phyloP scores from a whole-genome alignment of 805 yeast genomes.

The Spencermartinsiella europaea region DNA sequence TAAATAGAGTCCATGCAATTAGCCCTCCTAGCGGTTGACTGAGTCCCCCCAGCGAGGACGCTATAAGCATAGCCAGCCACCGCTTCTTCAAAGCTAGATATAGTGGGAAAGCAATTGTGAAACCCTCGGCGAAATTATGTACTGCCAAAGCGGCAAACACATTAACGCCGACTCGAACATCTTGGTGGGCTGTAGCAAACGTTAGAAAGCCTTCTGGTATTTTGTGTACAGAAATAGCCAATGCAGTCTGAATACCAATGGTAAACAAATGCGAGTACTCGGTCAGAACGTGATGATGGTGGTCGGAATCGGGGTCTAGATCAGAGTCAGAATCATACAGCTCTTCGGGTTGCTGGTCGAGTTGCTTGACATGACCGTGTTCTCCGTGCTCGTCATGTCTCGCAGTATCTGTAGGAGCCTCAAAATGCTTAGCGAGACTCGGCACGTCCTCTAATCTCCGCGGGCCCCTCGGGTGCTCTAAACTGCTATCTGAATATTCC shows the following conservation, averaged over 20 bases:
- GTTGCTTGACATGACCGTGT: not conserved
- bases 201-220: conserved; percentile 94
- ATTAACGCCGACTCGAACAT: conserved; percentile 65
- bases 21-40: conserved; percentile 90
- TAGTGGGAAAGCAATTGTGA: conserved; percentile 86
- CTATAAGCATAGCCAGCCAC: conserved; percentile 54
- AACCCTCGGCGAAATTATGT: conserved; percentile 92
- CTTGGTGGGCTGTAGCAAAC: conserved; percentile 66
- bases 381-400: not conserved
- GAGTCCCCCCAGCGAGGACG: conserved; percentile 70
- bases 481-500: no score
- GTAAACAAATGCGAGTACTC: conserved; percentile 74
- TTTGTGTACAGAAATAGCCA: conserved; percentile 85
- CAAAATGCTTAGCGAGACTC: not conserved
- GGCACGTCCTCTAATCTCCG: not conserved
- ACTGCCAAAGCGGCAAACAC: conserved; percentile 80
- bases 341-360: conserved; percentile 10
- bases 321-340: conserved; percentile 26
- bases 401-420: not conserved
- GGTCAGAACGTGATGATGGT: conserved; percentile 76
- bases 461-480: no score
- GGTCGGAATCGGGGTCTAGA: conserved; percentile 22
- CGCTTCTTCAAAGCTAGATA: conserved; percentile 68
- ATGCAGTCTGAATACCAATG: conserved; percentile 83
- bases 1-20: conserved; percentile 52